Conservation (phyloP, 306 rosid genomes). For the Medicago arabica region DNA sequence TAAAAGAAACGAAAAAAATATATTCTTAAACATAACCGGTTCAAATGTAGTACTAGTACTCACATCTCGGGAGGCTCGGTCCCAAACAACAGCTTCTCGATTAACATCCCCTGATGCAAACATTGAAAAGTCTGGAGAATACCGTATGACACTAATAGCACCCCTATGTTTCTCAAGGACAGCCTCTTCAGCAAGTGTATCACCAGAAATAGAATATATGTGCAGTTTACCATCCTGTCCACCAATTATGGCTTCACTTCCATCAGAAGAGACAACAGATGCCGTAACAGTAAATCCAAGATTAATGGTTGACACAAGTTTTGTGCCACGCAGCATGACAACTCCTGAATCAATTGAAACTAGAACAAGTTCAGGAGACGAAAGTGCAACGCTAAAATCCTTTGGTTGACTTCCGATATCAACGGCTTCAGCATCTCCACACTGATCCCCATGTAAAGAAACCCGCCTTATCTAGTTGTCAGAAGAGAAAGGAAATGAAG, state of each 20-base stretch:
- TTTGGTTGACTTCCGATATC: slow-evolving; percentile 95
- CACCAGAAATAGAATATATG: slow-evolving; percentile 71
- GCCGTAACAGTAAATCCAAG: slow-evolving; percentile 92
- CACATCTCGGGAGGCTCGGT: slow-evolving; percentile 77
- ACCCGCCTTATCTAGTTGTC: slow-evolving; percentile 74
- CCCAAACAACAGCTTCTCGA: slow-evolving; percentile 95
- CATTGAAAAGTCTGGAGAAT: slow-evolving; percentile 94
- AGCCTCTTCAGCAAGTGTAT: slow-evolving; percentile 80
- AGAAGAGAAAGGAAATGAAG: slow-evolving; percentile 30
- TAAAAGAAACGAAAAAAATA: background rate
- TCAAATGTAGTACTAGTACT: slow-evolving; percentile 27
- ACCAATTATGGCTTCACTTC: slow-evolving; percentile 91
- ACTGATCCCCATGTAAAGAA: slow-evolving; percentile 65
- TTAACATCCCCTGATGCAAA: slow-evolving; percentile 97
- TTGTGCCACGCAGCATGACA: slow-evolving; percentile 78
- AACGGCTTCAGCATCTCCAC: slow-evolving; percentile 81
- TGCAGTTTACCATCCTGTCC: slow-evolving; percentile 93
- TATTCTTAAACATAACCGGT: background rate
- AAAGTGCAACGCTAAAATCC: slow-evolving; percentile 85
- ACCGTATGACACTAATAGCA: slow-evolving; percentile 76
- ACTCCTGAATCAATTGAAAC: slow-evolving; percentile 85
- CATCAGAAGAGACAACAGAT: slow-evolving; percentile 85
- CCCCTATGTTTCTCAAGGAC: slow-evolving; percentile 95
- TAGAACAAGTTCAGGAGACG: slow-evolving; percentile 80
- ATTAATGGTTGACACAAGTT: slow-evolving; percentile 71